These are phyloP conservation scores for Mediolabrus comicus DNA, from an alignment of 108 stramenopile species.

Conservation along the genomic window DNA sequence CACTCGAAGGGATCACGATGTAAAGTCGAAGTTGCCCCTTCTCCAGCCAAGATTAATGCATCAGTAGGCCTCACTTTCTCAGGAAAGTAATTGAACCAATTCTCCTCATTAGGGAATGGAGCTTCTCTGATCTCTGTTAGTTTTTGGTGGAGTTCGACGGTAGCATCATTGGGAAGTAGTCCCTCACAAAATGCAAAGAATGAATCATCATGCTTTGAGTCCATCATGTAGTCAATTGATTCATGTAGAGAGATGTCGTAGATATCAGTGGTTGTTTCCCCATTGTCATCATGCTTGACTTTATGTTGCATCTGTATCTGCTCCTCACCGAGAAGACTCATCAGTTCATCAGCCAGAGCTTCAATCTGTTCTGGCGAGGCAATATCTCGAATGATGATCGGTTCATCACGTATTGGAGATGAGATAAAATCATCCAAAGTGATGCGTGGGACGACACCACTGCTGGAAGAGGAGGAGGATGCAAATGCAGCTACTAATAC, in stretches of 20 bases:
- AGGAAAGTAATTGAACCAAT: slow-evolving; percentile 70
- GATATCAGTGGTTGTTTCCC: slow-evolving; percentile 12
- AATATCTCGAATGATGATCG: slow-evolving; percentile 18
- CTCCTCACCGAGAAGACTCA: slow-evolving; percentile 2
- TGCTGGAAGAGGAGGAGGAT: neutral
- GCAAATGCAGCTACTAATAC: neutral
- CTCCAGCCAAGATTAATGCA: slow-evolving; percentile 58
- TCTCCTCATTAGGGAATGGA: slow-evolving; percentile 8
- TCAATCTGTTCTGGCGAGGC: slow-evolving; percentile 1
- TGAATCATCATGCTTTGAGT: slow-evolving; percentile 37
- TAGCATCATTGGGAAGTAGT: slow-evolving; percentile 17
- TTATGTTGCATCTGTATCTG: slow-evolving; percentile 15
- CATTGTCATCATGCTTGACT: neutral
- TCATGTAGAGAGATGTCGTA: slow-evolving; percentile 36
- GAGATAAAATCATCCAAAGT: slow-evolving; percentile 20
- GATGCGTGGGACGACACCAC: slow-evolving; percentile 9
- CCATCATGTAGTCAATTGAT: slow-evolving; percentile 51
- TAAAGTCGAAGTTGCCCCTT: slow-evolving; percentile 58
- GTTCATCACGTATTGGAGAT: neutral
- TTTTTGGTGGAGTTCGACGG: neutral
- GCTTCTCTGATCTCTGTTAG: slow-evolving; percentile 12
- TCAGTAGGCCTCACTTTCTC: slow-evolving; percentile 37
- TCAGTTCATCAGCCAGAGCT: slow-evolving; percentile 6
- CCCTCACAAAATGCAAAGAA: slow-evolving; percentile 62
- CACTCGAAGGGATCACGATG: slow-evolving; percentile 79